These are phyloP conservation scores for Flammula alnicola DNA, from an alignment of 1,284 basidiomycete genomes.

Conservation along the genomic window DNA sequence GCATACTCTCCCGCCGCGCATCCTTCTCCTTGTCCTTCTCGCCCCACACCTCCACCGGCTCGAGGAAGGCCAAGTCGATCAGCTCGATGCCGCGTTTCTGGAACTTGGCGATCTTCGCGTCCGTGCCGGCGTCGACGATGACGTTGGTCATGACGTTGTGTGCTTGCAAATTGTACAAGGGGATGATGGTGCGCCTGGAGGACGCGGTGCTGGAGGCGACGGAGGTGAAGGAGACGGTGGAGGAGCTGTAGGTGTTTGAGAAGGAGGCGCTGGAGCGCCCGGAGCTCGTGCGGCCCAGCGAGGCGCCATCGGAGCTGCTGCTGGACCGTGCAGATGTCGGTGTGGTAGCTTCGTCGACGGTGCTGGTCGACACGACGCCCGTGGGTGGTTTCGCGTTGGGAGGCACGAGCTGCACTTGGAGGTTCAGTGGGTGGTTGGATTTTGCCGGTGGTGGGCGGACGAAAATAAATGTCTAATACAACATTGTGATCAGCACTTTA, in stretches of 20 bases:
- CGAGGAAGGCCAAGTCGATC: conserved; percentile 75
- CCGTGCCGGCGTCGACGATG: conserved; percentile 92
- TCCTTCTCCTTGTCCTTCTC: conserved; percentile 30
- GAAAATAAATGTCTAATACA: conserved; percentile 83
- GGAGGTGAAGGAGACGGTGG: conserved; percentile 60
- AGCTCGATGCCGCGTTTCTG: conserved; percentile 85
- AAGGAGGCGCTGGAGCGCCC: conserved; percentile 42
- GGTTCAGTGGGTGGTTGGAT: conserved; percentile 86
- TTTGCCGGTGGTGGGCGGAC: conserved; percentile 85
- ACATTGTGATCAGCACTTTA: background rate
- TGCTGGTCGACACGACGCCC: conserved; percentile 31
- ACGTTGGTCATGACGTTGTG: conserved; percentile 94
- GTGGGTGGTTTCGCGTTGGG: conserved; percentile 55
- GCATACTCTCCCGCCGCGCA: conserved; percentile 28
- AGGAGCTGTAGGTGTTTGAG: conserved; percentile 40
- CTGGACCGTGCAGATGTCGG: conserved; percentile 35
- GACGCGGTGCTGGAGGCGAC: conserved; percentile 53
- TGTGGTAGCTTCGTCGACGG: conserved; percentile 24
- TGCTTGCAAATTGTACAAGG: conserved; percentile 91
- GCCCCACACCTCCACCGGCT: conserved; percentile 82
- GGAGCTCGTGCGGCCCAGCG: conserved; percentile 43
- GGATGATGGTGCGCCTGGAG: conserved; percentile 80
- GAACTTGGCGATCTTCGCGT: conserved; percentile 93
- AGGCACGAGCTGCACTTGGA: conserved; percentile 92
- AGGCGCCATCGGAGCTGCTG: conserved; percentile 30